Base-by-base conservation (phyloP, 2,329 filamentous ascomycete genomes). In the Sporothrix phasma region DNA sequence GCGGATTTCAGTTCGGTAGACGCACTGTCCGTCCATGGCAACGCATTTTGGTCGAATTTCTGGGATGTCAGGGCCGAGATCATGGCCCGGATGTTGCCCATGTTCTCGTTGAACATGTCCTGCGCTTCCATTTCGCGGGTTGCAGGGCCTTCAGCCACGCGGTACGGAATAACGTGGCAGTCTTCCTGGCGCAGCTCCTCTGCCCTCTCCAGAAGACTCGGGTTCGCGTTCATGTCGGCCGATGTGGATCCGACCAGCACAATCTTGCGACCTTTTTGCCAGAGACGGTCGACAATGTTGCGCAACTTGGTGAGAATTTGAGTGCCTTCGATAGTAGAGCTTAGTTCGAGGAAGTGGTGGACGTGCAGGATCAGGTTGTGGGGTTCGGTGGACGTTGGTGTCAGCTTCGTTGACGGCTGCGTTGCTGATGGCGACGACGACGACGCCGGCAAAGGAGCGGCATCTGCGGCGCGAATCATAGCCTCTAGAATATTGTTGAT, bases 261-360 rank as follows among this genome's bases (percentile, higher is more conserved):
- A 61, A 96, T 82, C 65, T 83, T 84, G 68, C 86, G 82, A 4
- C 92, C 92, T 45, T 84, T 80, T 62, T 82, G 80, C 79, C 92
- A 88, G 65, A 87, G 81, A 65, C 84, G 82, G 69, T 92, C 87
- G 29, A 96, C 84, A 6, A 88, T 79, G 56, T 84, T 81, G 62
- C 89, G 85, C 13, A 99, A 76, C 65, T 87, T 85, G 46, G 80
- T 77, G 7, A 97, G 76, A 37, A 97, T 82, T 24, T 83, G 80
- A 1, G 83, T 80, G 11, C 91, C 90, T 65, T 90, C 85, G 5
- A 82, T 74, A 0, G 88, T 87, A 71, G 83, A 82, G 69, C 82
- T 84, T 8, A 99, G 79, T 67, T 95, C 90, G 62, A 89, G 85
- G 70, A 91, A 89, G 72, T 97, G 90, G 72, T 89, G 84, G 13